Evolutionary conservation across 495 filamentous ascomycete genomes (phyloP), one percentile per base, ranked within the genome.

Genomic region (Aspergillus cristatus): DNA sequence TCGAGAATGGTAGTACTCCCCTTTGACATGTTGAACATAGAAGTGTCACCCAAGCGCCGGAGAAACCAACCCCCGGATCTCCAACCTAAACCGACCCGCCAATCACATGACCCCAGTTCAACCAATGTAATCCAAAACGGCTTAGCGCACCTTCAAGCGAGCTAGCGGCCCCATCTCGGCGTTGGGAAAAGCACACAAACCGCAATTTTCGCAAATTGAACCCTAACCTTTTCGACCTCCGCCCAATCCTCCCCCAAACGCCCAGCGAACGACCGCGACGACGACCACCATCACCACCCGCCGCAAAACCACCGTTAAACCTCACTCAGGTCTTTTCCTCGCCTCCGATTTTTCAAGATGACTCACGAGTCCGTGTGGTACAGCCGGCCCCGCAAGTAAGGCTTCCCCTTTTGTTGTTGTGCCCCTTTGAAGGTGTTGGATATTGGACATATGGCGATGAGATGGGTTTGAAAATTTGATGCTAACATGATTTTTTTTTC

Each of bases 281-380:
- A 17, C 32, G 14, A n/a, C 32, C 32, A 43, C 43, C 24, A 36
- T 51, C 50, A 52, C 53, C 51, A 49, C 46, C 50, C 57, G 49
- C 40, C 53, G 46, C 45, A 55, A 55, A 53, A 53, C 55, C 53
- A 58, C 59, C 58, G 55, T 59, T 53, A 56, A 58, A 52, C 35
- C 29, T 22, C 37, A 47, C 48, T 51, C 50, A 51, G 50, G 48
- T 51, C 20, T 24, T 55, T 49, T 45, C 47, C 55, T 57, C 51
- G 41, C 52, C 42, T 42, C 40, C 45, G 55, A 53, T 55, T 50
- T 53, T 51, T 58, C 64, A 76, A 85, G 58, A 94, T 94, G 89
- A 89, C 89, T 78, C 88, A 98, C 87, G 91, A 96, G 75, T 85
- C 82, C 51, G 88, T 98, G 71, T 98, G 91, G 91, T 93, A 90